Evolutionary conservation across 2,329 filamentous ascomycete species (phyloP).

Genomic region (Curvularia sp.): DNA sequence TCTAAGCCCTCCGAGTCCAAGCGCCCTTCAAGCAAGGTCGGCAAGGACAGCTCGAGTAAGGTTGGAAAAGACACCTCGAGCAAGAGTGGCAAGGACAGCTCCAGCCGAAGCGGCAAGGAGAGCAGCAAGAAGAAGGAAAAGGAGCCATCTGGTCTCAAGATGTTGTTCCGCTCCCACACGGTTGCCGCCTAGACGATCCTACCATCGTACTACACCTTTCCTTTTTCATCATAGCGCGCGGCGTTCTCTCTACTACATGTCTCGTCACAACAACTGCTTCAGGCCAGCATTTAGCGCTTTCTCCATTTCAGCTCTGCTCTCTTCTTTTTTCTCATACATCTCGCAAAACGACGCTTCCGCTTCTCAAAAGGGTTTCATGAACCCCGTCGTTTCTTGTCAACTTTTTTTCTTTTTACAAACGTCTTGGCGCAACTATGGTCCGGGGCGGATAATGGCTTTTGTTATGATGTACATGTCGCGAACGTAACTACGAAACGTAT

Average conservation of each 20-base stretch:
- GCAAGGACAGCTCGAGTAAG: slow-evolving; percentile 8
- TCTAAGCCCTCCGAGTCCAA: slow-evolving; percentile 9
- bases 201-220: slow-evolving; percentile 1
- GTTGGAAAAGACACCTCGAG: slow-evolving; percentile 25
- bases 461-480: background rate
- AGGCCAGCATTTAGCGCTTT: slow-evolving; percentile 23
- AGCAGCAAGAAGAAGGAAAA: slow-evolving; percentile 48
- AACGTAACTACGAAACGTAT: background rate
- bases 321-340: background rate
- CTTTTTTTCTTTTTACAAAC: background rate
- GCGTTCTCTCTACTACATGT: slow-evolving; percentile 12
- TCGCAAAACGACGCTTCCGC: background rate
- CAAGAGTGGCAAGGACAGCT: slow-evolving; percentile 22
- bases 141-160: slow-evolving; percentile 52
- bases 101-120: slow-evolving; percentile 36
- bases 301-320: background rate
- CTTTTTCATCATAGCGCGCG: slow-evolving; percentile 23
- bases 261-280: slow-evolving; percentile 4
- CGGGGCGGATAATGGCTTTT: background rate
- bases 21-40: slow-evolving; percentile 7
- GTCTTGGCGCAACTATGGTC: background rate
- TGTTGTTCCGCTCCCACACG: slow-evolving; percentile 51
- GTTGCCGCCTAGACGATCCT: slow-evolving; percentile 19
- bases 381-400: background rate
- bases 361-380: slow-evolving; percentile 1